phyloP scores from a whole-genome alignment of 345 rosid species.

The Viola odorata region DNA sequence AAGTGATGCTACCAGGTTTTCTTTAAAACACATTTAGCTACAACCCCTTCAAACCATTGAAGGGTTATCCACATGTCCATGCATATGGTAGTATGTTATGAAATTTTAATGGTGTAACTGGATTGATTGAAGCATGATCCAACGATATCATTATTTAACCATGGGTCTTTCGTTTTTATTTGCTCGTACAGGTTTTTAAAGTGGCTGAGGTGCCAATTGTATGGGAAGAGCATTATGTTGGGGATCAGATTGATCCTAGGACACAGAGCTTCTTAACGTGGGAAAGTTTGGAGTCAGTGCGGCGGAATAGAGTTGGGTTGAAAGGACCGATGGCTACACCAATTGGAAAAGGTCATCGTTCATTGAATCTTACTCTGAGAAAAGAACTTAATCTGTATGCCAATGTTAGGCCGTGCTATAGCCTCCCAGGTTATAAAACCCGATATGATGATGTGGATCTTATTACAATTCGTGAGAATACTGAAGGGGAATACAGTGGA shows the following conservation, averaged over 20 bases:
- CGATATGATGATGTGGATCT: slow-evolving; percentile 89
- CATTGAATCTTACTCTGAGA: slow-evolving; percentile 86
- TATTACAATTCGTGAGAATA: slow-evolving; percentile 93
- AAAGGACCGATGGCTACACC: slow-evolving; percentile 99
- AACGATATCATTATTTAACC: too few relatives aligned
- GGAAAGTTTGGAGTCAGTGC: slow-evolving; percentile 97
- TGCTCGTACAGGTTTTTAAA: slow-evolving; percentile 44
- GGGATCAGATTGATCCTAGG: slow-evolving; percentile 80
- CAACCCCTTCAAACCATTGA: too few relatives aligned
- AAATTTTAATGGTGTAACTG: too few relatives aligned
- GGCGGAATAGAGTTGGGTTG: slow-evolving; percentile 76
- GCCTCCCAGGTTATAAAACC: slow-evolving; percentile 95
- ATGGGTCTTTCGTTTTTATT: not conserved
- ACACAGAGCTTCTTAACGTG: slow-evolving; percentile 95
- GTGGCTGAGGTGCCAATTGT: slow-evolving; percentile 86
- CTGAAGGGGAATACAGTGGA: slow-evolving; percentile 99
- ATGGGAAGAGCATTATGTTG: slow-evolving; percentile 95
- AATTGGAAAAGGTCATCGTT: slow-evolving; percentile 98
- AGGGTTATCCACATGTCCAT: too few relatives aligned
- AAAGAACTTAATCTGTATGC: slow-evolving; percentile 95
- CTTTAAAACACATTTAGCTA: too few relatives aligned
- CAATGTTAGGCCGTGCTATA: slow-evolving; percentile 97
- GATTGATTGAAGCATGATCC: too few relatives aligned
- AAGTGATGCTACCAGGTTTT: too few relatives aligned
- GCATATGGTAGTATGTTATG: too few relatives aligned